phyloP scores from a whole-genome alignment of 129 eudicot species.

The Arctium minus region DNA sequence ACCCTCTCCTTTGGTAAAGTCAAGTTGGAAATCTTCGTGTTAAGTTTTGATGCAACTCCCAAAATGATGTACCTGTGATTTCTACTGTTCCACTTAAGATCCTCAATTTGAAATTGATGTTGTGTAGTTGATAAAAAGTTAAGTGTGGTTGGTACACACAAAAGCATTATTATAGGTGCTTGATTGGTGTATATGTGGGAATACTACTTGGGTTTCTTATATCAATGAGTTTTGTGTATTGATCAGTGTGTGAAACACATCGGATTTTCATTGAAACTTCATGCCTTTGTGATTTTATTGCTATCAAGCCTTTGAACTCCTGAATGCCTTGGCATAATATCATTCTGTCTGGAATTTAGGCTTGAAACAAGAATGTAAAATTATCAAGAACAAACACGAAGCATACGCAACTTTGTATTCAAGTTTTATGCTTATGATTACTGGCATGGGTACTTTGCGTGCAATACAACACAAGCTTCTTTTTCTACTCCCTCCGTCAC shows the following conservation, averaged over 20 bases:
- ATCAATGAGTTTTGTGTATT: background rate
- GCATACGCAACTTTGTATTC: background rate
- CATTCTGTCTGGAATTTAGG: background rate
- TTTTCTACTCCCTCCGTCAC: too few relatives aligned
- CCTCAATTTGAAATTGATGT: background rate
- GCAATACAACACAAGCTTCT: too few relatives aligned
- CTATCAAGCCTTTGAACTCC: background rate
- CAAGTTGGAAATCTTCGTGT: too few relatives aligned
- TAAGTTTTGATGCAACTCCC: too few relatives aligned
- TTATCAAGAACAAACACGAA: background rate
- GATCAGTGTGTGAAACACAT: background rate
- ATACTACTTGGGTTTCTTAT: background rate
- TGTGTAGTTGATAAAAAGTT: background rate
- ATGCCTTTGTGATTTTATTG: background rate
- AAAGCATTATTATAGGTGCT: background rate
- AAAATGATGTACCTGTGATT: too few relatives aligned
- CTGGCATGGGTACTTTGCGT: background rate
- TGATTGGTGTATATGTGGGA: background rate
- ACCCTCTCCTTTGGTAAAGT: too few relatives aligned
- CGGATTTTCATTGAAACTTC: background rate
- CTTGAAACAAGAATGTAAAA: background rate
- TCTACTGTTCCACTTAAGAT: too few relatives aligned
- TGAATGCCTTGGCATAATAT: background rate
- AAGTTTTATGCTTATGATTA: background rate
- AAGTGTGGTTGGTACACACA: background rate